Evolutionary conservation across 148 eudicot genomes (phyloP).

Genomic region (Simmondsia chinensis): DNA sequence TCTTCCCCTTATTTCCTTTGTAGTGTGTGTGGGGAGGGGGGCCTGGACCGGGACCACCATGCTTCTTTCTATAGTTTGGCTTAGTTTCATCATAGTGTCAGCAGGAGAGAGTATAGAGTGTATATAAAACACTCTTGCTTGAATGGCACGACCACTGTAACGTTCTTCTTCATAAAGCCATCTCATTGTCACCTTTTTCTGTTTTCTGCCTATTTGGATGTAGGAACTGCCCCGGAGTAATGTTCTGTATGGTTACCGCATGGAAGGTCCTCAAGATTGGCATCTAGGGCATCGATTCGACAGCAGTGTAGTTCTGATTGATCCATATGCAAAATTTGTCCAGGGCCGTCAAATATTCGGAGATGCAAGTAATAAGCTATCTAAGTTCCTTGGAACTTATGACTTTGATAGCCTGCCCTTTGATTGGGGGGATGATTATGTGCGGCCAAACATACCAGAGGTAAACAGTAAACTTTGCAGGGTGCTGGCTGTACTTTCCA

Average conservation of each 20-base stretch:
- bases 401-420: conserved; percentile 70
- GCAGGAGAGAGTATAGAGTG: too few relatives aligned
- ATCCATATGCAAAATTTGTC: conserved; percentile 83
- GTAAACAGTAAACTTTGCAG: too few relatives aligned
- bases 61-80: too few relatives aligned
- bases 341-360: conserved; percentile 94
- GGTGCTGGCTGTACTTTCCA: too few relatives aligned
- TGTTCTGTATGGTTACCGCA: conserved; percentile 78
- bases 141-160: too few relatives aligned
- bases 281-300: conserved; percentile 91
- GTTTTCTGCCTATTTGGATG: conserved; percentile 11
- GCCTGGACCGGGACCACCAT: too few relatives aligned
- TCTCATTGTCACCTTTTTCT: not conserved
- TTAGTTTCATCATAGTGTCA: too few relatives aligned
- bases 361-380: conserved; percentile 48
- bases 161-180: too few relatives aligned
- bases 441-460: conserved; percentile 79
- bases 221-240: conserved; percentile 64
- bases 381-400: conserved; percentile 67
- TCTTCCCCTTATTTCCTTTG: too few relatives aligned
- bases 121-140: too few relatives aligned
- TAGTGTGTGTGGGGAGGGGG: too few relatives aligned
- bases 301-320: conserved; percentile 47
- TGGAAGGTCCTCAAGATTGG: conserved; percentile 90
- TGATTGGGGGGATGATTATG: conserved; percentile 80